Conservation (phyloP, 192 early-diverging fungal genomes). For the Backusella sp. region DNA sequence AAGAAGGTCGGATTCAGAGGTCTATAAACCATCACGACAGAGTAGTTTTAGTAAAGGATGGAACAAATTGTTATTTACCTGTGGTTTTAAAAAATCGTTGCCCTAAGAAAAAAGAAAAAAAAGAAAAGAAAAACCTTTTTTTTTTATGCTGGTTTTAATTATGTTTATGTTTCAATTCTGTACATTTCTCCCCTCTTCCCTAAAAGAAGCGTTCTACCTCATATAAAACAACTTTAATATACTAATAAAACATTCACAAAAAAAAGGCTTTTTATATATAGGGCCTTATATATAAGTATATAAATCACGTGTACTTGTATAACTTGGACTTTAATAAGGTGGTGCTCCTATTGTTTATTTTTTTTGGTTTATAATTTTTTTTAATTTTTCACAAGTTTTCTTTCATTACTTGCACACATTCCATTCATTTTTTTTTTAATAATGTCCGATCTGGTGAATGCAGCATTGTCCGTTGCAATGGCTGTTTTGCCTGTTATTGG, state of each 20-base stretch:
- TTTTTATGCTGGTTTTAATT: not conserved
- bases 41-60: not conserved
- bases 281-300: not conserved
- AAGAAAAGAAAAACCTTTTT: not conserved
- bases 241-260: not conserved
- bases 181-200: not conserved
- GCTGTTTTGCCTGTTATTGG: conserved; percentile 55
- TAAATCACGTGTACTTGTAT: not conserved
- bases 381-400: not conserved
- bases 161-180: not conserved
- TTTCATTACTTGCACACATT: not conserved
- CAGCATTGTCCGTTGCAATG: conserved; percentile 45
- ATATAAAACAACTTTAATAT: not conserved
- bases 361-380: not conserved
- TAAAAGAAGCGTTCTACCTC: too few relatives aligned
- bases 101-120: not conserved
- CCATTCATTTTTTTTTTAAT: not conserved
- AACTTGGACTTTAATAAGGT: not conserved
- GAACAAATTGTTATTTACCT: not conserved
- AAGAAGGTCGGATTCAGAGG: conserved; percentile 12
- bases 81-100: not conserved
- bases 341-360: not conserved
- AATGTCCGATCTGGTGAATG: not conserved
- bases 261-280: not conserved
- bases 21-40: not conserved